A percentile compares a stretch with the other conserved stretches of the same genome.
phyloP scores from a whole-genome alignment of 2,329 filamentous ascomycete species.

The Apiospora pterosperma region DNA sequence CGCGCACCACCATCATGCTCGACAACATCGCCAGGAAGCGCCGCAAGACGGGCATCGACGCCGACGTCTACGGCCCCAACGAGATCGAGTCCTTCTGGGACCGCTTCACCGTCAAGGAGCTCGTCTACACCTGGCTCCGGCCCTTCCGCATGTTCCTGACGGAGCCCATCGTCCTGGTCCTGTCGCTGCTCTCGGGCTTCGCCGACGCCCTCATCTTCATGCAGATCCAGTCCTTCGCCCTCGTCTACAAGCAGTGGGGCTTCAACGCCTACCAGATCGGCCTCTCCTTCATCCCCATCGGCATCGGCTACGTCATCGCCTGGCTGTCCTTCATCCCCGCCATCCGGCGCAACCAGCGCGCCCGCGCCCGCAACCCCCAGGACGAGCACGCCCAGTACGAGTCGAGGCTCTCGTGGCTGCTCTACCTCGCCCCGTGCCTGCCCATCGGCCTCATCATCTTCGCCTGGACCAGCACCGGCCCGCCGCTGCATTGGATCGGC shows the following conservation, averaged over 20 bases:
- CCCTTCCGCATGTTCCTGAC: constrained; percentile 63
- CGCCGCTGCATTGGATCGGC: constrained; percentile 59
- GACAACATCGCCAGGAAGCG: constrained; percentile 74
- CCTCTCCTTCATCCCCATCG: constrained; percentile 42
- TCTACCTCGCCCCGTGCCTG: constrained; percentile 55
- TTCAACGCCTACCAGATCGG: constrained; percentile 42
- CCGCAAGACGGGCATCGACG: constrained; percentile 55
- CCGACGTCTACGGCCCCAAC: constrained; percentile 68
- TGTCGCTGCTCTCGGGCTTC: constrained; percentile 62
- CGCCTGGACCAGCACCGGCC: constrained; percentile 52
- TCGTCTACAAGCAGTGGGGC: constrained; percentile 59
- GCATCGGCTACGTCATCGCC: constrained; percentile 54
- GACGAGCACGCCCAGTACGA: constrained; percentile 61
- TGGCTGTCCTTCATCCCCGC: constrained; percentile 55
- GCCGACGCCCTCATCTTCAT: constrained; percentile 65
- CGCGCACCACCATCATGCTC: constrained; percentile 72
- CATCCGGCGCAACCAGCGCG: constrained; percentile 39
- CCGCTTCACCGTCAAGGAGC: constrained; percentile 35
- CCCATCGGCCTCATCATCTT: constrained; percentile 64
- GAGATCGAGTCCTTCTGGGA: constrained; percentile 53
- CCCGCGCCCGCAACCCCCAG: constrained; percentile 38
- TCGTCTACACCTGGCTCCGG: constrained; percentile 51
- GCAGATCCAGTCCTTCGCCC: constrained; percentile 59
- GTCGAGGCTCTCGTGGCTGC: constrained; percentile 54
- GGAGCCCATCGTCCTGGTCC: constrained; percentile 60